Evolutionary conservation across 345 rosid genomes (phyloP), one percentile per base, ranked within the genome.

Genomic region (Microcos paniculata): DNA sequence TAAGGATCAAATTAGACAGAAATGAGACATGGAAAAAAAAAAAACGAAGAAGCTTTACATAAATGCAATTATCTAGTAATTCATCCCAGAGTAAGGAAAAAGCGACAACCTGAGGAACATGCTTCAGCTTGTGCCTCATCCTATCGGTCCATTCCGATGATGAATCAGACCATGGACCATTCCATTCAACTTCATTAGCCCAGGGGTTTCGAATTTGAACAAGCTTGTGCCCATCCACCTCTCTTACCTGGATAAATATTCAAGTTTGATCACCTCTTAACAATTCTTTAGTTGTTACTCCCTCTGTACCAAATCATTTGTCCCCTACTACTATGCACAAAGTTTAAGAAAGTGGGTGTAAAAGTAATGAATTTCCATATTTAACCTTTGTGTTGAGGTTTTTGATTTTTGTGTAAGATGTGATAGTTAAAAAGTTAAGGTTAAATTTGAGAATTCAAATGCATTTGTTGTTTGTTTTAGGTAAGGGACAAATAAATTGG

Each of bases 121-220:
- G 93, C 82, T 90, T 96, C 83, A 96, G 88, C 85, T 96, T 96
- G 90, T 96, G 96, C 84, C 88, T 92, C 92, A 90, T 96, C 83
- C 99, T 90, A 75, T 96, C 98, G 59, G 90, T 96, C 99, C 99
- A 96, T 69, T 94, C 97, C 45, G 90, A 85, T 26, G 99, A 94
- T 23, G 98, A 87, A 77, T 96, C 99, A 40, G 98, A 92, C 99
- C 99, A 96, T 43, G 96, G 97, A 71, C 99, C 99, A 84, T 92
- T 96, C 99, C 99, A 96, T 80, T 96, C 99, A 59, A 96, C 99
- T 82, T 96, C 99, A 86, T 87, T 96, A 77, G 99, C 99, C 98
- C 99, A 96, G 18, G 99, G 98, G 76, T 96, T 96, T 75, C 98
- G 94, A 78, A 96, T 87, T 79, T 96, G 99, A 81, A 96, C 97